A percentile compares a stretch with the other conserved stretches of the same genome.
Evolutionary conservation across 1,139 yeast genomes (phyloP).

Genomic region (Meyerozyma smithsonii): DNA sequence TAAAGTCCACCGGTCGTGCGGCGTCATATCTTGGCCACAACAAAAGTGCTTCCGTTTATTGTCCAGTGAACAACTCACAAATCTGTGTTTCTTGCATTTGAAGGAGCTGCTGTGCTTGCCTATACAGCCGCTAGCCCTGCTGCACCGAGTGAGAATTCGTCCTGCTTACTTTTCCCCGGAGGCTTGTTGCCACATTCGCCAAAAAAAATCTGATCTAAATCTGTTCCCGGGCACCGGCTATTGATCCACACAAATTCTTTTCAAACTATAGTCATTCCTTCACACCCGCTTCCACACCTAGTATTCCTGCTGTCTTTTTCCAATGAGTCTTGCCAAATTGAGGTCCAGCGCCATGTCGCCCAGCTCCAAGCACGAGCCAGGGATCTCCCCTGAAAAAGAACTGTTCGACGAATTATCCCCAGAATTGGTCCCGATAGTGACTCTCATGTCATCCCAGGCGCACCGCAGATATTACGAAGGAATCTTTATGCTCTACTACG

Average conservation of each 20-base stretch:
- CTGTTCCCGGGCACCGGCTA: neutral
- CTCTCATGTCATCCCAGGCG: constrained; percentile 64
- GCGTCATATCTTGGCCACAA: constrained; percentile 1
- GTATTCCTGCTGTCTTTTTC: neutral
- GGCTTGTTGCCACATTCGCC: too few species aligned
- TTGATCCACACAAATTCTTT: neutral
- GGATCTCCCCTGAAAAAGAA: constrained; percentile 3
- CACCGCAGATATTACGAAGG: constrained; percentile 76
- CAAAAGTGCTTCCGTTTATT: neutral
- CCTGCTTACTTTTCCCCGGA: too few species aligned
- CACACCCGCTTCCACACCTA: neutral
- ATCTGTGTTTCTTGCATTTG: neutral
- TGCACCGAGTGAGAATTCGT: neutral
- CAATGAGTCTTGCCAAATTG: neutral
- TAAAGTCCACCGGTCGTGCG: neutral
- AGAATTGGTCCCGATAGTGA: constrained; percentile 71
- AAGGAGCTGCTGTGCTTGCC: neutral
- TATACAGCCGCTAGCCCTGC: neutral
- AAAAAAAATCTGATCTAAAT: too few species aligned
- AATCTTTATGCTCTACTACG: constrained; percentile 66
- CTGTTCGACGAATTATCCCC: constrained; percentile 42
- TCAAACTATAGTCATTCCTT: neutral
- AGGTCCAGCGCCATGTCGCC: neutral
- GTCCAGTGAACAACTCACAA: neutral
- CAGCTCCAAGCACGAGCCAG: constrained; percentile 1